Evolutionary conservation across 2,329 filamentous ascomycete species (phyloP).

Genomic region (Paraphaeosphaeria minitans): DNA sequence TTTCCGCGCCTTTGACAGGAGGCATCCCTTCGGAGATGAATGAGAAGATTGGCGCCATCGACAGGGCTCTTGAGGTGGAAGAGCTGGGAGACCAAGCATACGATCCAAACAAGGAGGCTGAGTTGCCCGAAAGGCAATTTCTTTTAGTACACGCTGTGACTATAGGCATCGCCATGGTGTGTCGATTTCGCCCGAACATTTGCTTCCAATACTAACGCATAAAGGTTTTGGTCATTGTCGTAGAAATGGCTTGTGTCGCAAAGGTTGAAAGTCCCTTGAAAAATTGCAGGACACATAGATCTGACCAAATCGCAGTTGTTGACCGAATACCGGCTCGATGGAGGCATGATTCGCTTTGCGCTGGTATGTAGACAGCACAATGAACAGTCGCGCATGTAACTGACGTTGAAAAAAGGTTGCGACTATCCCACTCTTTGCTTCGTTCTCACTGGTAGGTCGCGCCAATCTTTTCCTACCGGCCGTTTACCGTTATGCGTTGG

Average conservation of each 20-base stretch:
- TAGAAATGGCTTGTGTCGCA: conserved; percentile 38
- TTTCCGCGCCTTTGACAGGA: conserved; percentile 25
- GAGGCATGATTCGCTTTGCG: conserved; percentile 47
- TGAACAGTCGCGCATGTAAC: conserved; percentile 11
- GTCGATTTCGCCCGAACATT: background rate
- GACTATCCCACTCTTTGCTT: conserved; percentile 44
- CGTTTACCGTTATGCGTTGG: conserved; percentile 3
- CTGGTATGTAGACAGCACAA: conserved; percentile 33
- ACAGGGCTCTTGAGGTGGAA: conserved; percentile 31
- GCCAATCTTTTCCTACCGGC: conserved; percentile 15
- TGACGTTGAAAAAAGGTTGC: conserved; percentile 37
- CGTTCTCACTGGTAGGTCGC: conserved; percentile 38
- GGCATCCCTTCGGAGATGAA: conserved; percentile 25
- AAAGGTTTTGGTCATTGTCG: conserved; percentile 33
- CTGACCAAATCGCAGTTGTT: conserved; percentile 41
- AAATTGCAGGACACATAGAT: conserved; percentile 2
- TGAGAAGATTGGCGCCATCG: conserved; percentile 34
- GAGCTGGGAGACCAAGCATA: conserved; percentile 31
- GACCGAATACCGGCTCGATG: conserved; percentile 48
- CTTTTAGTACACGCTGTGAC: conserved; percentile 31
- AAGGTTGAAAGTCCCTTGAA: conserved; percentile 19
- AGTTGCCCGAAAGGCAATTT: conserved; percentile 29
- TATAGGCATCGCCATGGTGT: conserved; percentile 31
- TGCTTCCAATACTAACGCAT: conserved; percentile 7
- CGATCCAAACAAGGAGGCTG: conserved; percentile 31